phyloP scores from a whole-genome alignment of 768 basidiomycete genomes.

The Xerocomus potaroensis region DNA sequence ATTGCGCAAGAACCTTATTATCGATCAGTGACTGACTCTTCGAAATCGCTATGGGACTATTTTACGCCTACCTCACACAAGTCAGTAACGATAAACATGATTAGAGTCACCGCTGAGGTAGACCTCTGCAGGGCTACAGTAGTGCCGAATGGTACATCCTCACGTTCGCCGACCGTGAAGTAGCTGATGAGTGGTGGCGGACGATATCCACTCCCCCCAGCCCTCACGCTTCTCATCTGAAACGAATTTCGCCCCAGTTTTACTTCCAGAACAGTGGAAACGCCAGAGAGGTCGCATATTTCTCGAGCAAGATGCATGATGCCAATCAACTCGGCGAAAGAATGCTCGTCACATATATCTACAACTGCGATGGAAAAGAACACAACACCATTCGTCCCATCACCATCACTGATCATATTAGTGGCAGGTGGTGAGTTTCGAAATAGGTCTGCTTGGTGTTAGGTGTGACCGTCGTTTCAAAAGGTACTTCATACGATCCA shows the following conservation, averaged over 20 bases:
- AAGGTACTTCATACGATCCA: constrained; percentile 2
- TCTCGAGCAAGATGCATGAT: not conserved
- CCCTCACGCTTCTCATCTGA: too few species aligned
- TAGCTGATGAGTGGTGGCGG: constrained; percentile 29
- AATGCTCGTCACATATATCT: constrained; percentile 1
- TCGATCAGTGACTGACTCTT: not conserved
- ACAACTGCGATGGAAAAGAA: not conserved
- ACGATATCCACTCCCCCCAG: constrained; percentile 11
- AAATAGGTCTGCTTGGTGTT: too few species aligned
- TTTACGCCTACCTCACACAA: constrained; percentile 1
- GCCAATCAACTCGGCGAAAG: not conserved
- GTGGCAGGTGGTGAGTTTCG: not conserved
- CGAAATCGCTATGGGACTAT: not conserved
- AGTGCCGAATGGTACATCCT: constrained; percentile 1
- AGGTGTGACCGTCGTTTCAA: too few species aligned
- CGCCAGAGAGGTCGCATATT: not conserved
- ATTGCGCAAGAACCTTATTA: too few species aligned
- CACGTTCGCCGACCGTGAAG: constrained; percentile 17
- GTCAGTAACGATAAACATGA: not conserved
- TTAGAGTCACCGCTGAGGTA: too few species aligned
- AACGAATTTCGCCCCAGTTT: not conserved
- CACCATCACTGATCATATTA: constrained; percentile 1
- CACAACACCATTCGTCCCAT: not conserved
- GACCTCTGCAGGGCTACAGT: too few species aligned
- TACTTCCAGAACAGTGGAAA: not conserved